Evolutionary conservation across 176 grass and related monocot species (phyloP), one percentile per base, ranked within the genome.

Genomic region (Hsuehochloa calcarea): DNA sequence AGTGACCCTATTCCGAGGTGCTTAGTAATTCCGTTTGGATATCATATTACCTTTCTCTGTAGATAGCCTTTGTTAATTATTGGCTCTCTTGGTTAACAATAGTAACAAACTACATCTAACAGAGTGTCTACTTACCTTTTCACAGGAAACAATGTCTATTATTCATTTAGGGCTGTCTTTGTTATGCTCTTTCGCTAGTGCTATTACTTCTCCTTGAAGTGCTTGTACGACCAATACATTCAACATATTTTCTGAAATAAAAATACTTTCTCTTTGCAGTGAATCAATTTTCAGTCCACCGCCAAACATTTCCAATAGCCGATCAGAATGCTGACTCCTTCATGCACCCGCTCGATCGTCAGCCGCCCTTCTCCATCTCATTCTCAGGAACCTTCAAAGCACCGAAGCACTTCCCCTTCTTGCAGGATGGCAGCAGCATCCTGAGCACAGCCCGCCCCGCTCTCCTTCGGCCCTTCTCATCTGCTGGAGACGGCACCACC

Each of bases 291-390:
- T 82, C 79, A 17, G 29, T 68, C 59, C 89, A 85, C 29, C 72
- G 61, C 22, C 70, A 15, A 73, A 23, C 81, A 77, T 77, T 83
- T 79, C 20, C 72, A 62, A 70, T 25, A 70, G 54, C 31, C 8
- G 1, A 37, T 35, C 70, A 72, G 67, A 62, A 66, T 60, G 37
- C 56, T 26, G 65, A 76, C 0, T 1, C 70, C 35, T 59, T 49
- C 15, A 35, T 94, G 67, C 77, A 59, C 4, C 27, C 50, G 22
- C 51, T 65, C 0, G 67, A 85, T 38, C 63, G 12, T 66, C 87
- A 85, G 20, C 85, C 38, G 1, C 38, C 90, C 15, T 87, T 97
- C 55, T 88, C 91, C 25, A 91, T 82, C 31, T 90, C 91, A 15
- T 97, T 94, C 64, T 79, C 86, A 6, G 68, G 43, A 66, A 50